Evolutionary conservation across 306 rosid genomes (phyloP).

Genomic region (Luffa aegyptiaca): DNA sequence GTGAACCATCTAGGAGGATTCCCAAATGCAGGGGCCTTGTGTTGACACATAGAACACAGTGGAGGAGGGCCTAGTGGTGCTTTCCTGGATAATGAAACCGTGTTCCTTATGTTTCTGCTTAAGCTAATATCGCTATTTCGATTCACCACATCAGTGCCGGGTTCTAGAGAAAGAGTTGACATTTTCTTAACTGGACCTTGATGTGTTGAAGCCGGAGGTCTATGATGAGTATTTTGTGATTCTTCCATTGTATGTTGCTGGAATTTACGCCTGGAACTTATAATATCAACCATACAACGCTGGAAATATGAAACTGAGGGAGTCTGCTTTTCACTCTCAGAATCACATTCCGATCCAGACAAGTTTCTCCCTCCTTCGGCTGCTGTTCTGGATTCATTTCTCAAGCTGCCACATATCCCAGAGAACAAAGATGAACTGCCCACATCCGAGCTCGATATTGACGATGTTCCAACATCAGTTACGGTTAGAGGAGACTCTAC

Average conservation of each 20-base stretch:
- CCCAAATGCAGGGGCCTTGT: constrained; percentile 87
- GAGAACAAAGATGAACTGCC: constrained; percentile 51
- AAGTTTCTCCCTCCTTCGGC: constrained; percentile 29
- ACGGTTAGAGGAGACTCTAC: constrained; percentile 60
- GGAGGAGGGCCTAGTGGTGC: constrained; percentile 83
- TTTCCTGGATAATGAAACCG: constrained; percentile 44
- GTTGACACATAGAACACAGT: constrained; percentile 88
- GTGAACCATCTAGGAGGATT: constrained; percentile 95
- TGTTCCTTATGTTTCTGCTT: constrained; percentile 72
- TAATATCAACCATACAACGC: constrained; percentile 56
- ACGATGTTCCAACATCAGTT: constrained; percentile 80
- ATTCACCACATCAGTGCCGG: constrained; percentile 32
- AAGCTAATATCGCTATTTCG: constrained; percentile 48
- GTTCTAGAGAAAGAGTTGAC: constrained; percentile 45
- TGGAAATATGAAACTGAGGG: constrained; percentile 50
- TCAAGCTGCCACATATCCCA: constrained; percentile 32
- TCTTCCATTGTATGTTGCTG: constrained; percentile 28
- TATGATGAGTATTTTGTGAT: constrained; percentile 24
- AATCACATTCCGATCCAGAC: constrained; percentile 51
- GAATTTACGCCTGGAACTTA: constrained; percentile 33
- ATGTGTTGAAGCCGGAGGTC: constrained; percentile 34
- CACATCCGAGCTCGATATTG: constrained; percentile 81
- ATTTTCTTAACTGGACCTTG: constrained; percentile 49
- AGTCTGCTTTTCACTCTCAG: constrained; percentile 50
- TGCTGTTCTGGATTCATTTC: constrained; percentile 28